phyloP scores from a whole-genome alignment of 148 eudicot genomes.

The Arbutus unedo region DNA sequence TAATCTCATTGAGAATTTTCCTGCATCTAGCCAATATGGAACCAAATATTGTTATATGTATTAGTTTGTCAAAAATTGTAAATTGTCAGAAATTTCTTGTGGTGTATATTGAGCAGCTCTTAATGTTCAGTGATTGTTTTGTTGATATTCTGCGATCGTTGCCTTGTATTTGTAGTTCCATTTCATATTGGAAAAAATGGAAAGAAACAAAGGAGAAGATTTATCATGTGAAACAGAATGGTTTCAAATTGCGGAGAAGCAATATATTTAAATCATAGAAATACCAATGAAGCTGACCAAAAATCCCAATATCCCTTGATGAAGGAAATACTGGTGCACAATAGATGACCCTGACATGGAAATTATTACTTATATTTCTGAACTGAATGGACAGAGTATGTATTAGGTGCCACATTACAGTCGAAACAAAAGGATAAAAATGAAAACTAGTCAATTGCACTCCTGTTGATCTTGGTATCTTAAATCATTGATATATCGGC shows the following conservation, averaged over 20 bases:
- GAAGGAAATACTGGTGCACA: no score
- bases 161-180: not conserved
- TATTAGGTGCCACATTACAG: not conserved
- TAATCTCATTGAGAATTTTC: not conserved
- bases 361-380: no score
- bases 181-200: not conserved
- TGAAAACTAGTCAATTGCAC: not conserved
- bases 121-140: no score
- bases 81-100: not conserved
- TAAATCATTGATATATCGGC: not conserved
- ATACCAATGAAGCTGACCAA: not conserved
- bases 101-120: not conserved
- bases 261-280: not conserved
- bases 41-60: not conserved
- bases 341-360: not conserved
- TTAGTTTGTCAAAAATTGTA: not conserved
- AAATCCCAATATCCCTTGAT: not conserved
- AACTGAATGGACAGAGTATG: no score
- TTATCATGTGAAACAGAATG: not conserved
- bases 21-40: not conserved
- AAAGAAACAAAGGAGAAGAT: not conserved
- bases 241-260: not conserved
- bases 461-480: not conserved
- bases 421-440: not conserved
- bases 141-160: not conserved